phyloP scores from a whole-genome alignment of 495 filamentous ascomycete species.

The Lindgomyces ingoldianus region DNA sequence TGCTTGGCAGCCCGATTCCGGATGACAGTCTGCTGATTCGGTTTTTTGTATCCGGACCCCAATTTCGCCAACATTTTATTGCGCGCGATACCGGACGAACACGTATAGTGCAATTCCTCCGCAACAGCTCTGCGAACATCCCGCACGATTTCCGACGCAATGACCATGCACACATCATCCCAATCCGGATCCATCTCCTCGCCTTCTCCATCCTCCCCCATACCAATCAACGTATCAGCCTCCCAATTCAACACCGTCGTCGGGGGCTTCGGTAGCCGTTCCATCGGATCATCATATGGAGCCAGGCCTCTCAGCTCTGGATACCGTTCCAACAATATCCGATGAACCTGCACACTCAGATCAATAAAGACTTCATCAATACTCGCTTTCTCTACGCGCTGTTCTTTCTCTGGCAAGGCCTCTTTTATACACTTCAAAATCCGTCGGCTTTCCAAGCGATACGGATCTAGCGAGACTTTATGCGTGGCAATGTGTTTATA shows the following conservation, averaged over 20 bases:
- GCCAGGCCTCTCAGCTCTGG: conserved; percentile 66
- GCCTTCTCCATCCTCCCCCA: conserved; percentile 63
- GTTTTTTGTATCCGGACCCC: conserved; percentile 87
- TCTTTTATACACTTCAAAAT: conserved; percentile 84
- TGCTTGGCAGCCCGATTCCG: conserved; percentile 77
- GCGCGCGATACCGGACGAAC: conserved; percentile 79
- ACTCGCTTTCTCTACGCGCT: conserved; percentile 85
- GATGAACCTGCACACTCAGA: conserved; percentile 78
- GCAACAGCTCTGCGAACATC: conserved; percentile 67
- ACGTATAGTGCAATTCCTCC: conserved; percentile 77
- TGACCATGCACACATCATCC: conserved; percentile 87
- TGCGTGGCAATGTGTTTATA: conserved; percentile 73
- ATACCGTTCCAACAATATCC: conserved; percentile 72
- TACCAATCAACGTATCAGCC: conserved; percentile 73
- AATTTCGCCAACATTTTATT: conserved; percentile 98
- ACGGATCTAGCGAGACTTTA: conserved; percentile 92
- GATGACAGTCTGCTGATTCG: conserved; percentile 88
- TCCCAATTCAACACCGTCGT: conserved; percentile 79
- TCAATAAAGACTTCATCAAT: conserved; percentile 93
- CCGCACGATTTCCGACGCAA: conserved; percentile 88
- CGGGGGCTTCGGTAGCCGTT: conserved; percentile 71
- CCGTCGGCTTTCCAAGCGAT: conserved; percentile 78
- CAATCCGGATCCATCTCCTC: conserved; percentile 87
- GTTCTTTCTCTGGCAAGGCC: conserved; percentile 60
- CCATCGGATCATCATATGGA: conserved; percentile 69